phyloP scores from a whole-genome alignment of 805 yeast genomes.

The Wickerhamomyces bisporus region DNA sequence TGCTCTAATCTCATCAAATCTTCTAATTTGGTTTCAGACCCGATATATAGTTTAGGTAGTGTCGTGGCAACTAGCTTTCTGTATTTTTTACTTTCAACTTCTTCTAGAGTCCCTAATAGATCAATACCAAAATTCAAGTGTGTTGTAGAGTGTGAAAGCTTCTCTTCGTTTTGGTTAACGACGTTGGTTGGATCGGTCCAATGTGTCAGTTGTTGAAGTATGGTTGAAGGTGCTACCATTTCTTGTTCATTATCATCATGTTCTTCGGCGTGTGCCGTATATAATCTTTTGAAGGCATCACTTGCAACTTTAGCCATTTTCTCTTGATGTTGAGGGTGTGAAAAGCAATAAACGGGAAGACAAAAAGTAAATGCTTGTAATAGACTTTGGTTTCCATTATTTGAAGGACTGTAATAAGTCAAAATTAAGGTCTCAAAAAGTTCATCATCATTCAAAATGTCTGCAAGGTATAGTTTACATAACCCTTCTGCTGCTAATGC shows the following conservation, averaged over 20 bases:
- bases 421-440: slow-evolving; percentile 65
- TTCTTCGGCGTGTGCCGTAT: slow-evolving; percentile 36
- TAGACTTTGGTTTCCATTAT: slow-evolving; percentile 56
- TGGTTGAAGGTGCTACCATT: slow-evolving; percentile 38
- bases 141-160: slow-evolving; percentile 36
- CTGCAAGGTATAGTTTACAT: slow-evolving; percentile 76
- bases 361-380: slow-evolving; percentile 82
- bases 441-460: slow-evolving; percentile 64
- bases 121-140: slow-evolving; percentile 56
- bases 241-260: slow-evolving; percentile 26
- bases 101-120: slow-evolving; percentile 44
- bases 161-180: slow-evolving; percentile 43
- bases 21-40: slow-evolving; percentile 24
- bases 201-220: slow-evolving; percentile 65
- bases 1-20: slow-evolving; percentile 24
- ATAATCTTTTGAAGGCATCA: slow-evolving; percentile 59
- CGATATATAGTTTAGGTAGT: slow-evolving; percentile 44
- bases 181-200: slow-evolving; percentile 82
- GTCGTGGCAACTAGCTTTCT: slow-evolving; percentile 49
- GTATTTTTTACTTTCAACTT: slow-evolving; percentile 42
- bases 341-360: slow-evolving; percentile 80
- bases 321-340: slow-evolving; percentile 67
- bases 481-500: slow-evolving; percentile 82
- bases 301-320: slow-evolving; percentile 58
- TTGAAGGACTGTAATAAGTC: slow-evolving; percentile 70